Evolutionary conservation across 2,329 filamentous ascomycete species (phyloP), one percentile per base, ranked within the genome.

Genomic region (Endoconidiophora laricicola): DNA sequence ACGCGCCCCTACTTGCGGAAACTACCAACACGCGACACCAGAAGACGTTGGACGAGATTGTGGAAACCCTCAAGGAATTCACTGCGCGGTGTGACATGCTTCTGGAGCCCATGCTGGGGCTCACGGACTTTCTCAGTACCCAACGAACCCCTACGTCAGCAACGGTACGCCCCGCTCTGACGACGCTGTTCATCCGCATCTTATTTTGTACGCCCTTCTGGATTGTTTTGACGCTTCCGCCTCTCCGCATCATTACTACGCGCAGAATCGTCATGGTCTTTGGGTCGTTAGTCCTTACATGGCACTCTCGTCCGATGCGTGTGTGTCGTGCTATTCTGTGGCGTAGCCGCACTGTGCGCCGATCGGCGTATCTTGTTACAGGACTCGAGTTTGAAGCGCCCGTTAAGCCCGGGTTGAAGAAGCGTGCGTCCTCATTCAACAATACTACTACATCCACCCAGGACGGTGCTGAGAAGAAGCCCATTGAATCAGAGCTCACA

Each of bases 41-140:
- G 60, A 95, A 95, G 69, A 95, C 87, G 46, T 66, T 98, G 48
- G 91, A 98, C 62, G 91, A 98, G 66, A 98, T 98, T 54, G 84
- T 98, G 51, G 88, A 96, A 58, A 94, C 86, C 0, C 68, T 98
- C 42, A 86, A 87, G 62, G 79, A 87, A 56, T 86, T 98, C 57
- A 96, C 90, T 0, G 83, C 82, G 4, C 76, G 91, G 45, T 95
- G 91, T 65, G 94, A 95, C 63, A 82, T 94, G 48, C 69, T 98
- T 16, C 73, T 96, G 47, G 88, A 95, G 58, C 91, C 91, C 2
- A 74, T 96, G 50, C 71, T 94, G 42, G 79, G 84, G 56, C 72
- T 96, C 62, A 95, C 88, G 4, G 88, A 96, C 62, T 95, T 95
- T 60, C 72, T 98, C 23, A 91, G 85, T 54, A 94, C 87, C 0